A percentile compares a stretch with the other conserved stretches of the same genome.
These are phyloP conservation scores for Cystoisospora suis DNA, from an alignment of 169 alveolate species.

Conservation along the genomic window DNA sequence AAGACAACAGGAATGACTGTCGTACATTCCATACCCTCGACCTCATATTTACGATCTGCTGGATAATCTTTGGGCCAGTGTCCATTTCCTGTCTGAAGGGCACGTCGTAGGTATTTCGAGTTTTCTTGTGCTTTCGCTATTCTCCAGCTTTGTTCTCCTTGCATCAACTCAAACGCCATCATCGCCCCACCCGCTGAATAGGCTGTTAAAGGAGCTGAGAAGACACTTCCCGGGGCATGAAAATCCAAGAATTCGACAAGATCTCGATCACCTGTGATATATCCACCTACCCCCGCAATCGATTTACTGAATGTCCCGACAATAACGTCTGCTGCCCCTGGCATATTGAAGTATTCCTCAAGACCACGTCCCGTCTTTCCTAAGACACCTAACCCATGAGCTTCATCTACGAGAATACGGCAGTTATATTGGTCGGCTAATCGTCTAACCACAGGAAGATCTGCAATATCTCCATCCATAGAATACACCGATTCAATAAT, in stretches of 20 bases:
- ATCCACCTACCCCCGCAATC: slow-evolving; percentile 81
- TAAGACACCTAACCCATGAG: slow-evolving; percentile 86
- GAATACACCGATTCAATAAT: slow-evolving; percentile 85
- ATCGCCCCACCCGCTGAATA: slow-evolving; percentile 80
- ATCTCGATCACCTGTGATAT: slow-evolving; percentile 74
- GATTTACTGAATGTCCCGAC: slow-evolving; percentile 83
- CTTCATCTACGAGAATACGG: slow-evolving; percentile 81
- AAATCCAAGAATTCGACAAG: slow-evolving; percentile 78
- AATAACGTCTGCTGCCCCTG: slow-evolving; percentile 74
- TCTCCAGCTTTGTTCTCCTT: slow-evolving; percentile 75
- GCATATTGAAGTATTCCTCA: slow-evolving; percentile 80
- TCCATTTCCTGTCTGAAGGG: slow-evolving; percentile 73
- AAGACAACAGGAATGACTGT: slow-evolving; percentile 79
- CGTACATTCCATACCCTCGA: slow-evolving; percentile 78
- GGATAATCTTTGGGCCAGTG: slow-evolving; percentile 82
- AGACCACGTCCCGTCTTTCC: slow-evolving; percentile 88
- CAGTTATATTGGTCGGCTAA: slow-evolving; percentile 77
- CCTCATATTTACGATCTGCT: slow-evolving; percentile 66
- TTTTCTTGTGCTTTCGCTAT: slow-evolving; percentile 71
- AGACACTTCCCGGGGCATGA: slow-evolving; percentile 80
- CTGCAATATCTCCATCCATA: slow-evolving; percentile 89
- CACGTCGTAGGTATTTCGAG: slow-evolving; percentile 72
- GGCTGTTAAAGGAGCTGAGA: slow-evolving; percentile 82
- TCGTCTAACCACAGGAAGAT: slow-evolving; percentile 74
- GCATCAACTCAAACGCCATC: slow-evolving; percentile 78